phyloP scores from a whole-genome alignment of 352 stramenopile species.

The Globisporangium megalacanthum region DNA sequence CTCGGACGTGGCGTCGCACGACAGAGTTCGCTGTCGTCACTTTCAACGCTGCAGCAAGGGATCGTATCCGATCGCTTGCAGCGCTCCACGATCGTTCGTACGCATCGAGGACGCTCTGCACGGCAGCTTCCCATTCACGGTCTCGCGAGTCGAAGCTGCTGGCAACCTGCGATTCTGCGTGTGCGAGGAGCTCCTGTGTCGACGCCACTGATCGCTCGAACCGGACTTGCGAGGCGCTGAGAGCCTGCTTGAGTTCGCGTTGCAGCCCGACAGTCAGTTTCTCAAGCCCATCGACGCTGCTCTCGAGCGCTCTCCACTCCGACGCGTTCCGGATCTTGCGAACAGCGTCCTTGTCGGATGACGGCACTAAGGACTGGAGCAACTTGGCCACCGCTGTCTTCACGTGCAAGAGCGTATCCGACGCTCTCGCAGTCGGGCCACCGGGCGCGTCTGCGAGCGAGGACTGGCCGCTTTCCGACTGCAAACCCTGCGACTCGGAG shows the following conservation, averaged over 20 bases:
- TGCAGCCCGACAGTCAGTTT: slow-evolving; percentile 1
- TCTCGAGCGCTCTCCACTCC: slow-evolving; percentile 3
- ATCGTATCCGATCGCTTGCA: background rate
- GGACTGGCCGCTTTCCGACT: background rate
- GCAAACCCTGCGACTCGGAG: background rate
- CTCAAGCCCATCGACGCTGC: background rate
- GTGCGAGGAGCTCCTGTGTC: background rate
- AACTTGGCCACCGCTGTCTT: background rate
- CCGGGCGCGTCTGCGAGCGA: background rate
- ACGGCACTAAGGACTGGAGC: background rate
- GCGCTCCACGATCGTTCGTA: background rate
- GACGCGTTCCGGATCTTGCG: slow-evolving; percentile 5
- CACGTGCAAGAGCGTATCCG: background rate
- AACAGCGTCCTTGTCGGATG: background rate
- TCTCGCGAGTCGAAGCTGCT: slow-evolving; percentile 1
- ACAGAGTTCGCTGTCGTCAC: background rate
- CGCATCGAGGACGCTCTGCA: background rate
- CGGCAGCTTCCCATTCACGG: background rate
- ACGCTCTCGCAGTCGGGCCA: background rate
- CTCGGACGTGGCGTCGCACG: background rate
- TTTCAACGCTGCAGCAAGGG: background rate
- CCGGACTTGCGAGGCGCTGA: background rate
- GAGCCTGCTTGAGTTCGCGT: background rate
- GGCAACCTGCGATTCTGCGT: background rate
- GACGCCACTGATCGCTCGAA: background rate